These are phyloP conservation scores for Metschnikowia peoriensis DNA, from an alignment of 805 yeast genomes.

Conservation along the genomic window DNA sequence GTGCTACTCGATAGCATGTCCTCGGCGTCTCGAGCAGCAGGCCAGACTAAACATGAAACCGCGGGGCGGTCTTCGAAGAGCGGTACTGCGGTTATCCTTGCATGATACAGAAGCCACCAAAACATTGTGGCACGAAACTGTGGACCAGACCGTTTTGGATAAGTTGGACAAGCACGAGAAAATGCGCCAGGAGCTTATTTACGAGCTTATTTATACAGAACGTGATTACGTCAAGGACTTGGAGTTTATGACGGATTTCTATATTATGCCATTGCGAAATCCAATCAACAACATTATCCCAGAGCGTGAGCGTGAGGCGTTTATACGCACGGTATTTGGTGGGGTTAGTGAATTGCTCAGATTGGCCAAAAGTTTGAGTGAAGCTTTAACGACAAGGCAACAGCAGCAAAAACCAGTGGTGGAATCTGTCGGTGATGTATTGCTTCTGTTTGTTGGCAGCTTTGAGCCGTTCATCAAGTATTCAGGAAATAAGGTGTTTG, in stretches of 20 bases:
- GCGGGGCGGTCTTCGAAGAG: constrained; percentile 77
- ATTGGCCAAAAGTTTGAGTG: constrained; percentile 81
- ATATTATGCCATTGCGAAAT: constrained; percentile 87
- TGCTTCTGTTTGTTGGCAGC: constrained; percentile 76
- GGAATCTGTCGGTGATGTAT: constrained; percentile 81
- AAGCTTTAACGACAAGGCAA: constrained; percentile 76
- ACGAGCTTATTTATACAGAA: constrained; percentile 91
- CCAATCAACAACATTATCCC: constrained; percentile 76
- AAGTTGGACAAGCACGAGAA: constrained; percentile 79
- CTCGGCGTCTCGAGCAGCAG: constrained; percentile 92
- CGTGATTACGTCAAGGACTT: constrained; percentile 92
- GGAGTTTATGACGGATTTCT: constrained; percentile 88
- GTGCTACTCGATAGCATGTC: constrained; percentile 96
- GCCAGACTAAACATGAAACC: constrained; percentile 87
- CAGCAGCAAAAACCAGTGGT: constrained; percentile 86
- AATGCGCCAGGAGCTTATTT: constrained; percentile 92
- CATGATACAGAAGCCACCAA: constrained; percentile 72
- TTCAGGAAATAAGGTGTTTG: constrained; percentile 93
- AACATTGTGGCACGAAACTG: constrained; percentile 92
- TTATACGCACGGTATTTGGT: constrained; percentile 87
- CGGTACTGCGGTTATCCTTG: constrained; percentile 65
- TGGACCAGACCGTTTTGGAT: constrained; percentile 74
- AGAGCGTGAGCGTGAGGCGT: constrained; percentile 83
- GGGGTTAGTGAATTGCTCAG: constrained; percentile 85
- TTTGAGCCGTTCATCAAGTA: constrained; percentile 92